Evolutionary conservation across 352 stramenopile species (phyloP), one percentile per base, ranked within the genome.

Genomic region (Globisporangium iwayamae): DNA sequence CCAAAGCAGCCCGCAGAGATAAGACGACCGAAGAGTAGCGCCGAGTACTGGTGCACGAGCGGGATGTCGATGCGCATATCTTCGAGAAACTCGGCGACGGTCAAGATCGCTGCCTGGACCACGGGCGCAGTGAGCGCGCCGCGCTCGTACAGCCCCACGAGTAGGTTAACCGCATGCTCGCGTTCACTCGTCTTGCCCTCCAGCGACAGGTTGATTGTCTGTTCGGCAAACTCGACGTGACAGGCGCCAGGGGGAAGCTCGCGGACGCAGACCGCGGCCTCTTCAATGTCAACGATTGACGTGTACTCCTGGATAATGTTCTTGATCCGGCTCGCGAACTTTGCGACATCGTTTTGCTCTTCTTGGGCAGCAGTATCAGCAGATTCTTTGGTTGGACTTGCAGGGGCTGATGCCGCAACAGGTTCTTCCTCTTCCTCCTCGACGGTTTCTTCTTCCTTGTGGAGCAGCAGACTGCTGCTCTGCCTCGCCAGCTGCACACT

Each of bases 61-160:
- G 87, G 87, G 32, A 94, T 85, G 64, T 96, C 87, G 55, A 96
- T 96, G 55, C 79, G 81, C 60, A 96, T 76, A 41, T 96, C 87
- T 59, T 94, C 87, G 6, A 96, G 69, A 55, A 94, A 93, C 66
- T 94, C 85, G 64, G 90, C 83, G 18, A 81, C 83, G 20, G 79
- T 85, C 25, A 87, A 62, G 4, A 96, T 58, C 6, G 81, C 85
- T 28, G 72, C 52, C 58, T 96, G 84, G 14, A 96, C 91, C 22
- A 75, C 83, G 36, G 83, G 87, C 0, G 85, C 83, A 45, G 88
- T 80, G 8, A 96, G 62, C 20, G 67, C 79, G 20, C 76, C 73
- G 36, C 76, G 66, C 54, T 91, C 83, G 63, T 95, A 96, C 8
- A 96, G 57, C 8, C 78, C 78, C 11, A 89, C 84, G 36, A 96